These are phyloP conservation scores for Arthroderma sp. DNA, from an alignment of 2,329 filamentous ascomycete species.

Conservation along the genomic window DNA sequence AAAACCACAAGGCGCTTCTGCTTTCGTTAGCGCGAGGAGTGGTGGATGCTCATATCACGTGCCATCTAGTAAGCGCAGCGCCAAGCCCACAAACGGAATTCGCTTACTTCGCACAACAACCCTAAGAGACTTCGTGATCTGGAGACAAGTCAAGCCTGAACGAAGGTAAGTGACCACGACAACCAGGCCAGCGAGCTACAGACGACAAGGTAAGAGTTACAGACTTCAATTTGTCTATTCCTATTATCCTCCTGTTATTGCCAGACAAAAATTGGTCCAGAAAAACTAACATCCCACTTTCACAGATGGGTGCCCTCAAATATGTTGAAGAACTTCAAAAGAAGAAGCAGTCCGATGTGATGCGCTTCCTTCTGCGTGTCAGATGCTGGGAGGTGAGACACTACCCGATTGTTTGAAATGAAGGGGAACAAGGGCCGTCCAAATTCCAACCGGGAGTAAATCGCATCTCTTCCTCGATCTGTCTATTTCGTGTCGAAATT, in stretches of 20 bases:
- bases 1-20: no score
- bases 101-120: conserved; percentile 19
- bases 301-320: conserved; percentile 97
- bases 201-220: conserved; percentile 31
- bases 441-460: conserved; percentile 19
- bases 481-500: conserved; percentile 8
- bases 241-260: not conserved
- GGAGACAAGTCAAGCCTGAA: conserved; percentile 13
- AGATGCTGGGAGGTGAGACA: conserved; percentile 91
- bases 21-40: no score
- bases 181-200: conserved; percentile 30
- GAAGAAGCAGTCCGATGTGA: conserved; percentile 99
- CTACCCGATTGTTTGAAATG: conserved; percentile 1
- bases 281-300: conserved; percentile 3
- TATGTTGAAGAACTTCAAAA: conserved; percentile 99
- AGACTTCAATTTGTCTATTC: not conserved
- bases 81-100: conserved; percentile 13
- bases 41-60: not conserved
- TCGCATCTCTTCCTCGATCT: conserved; percentile 2
- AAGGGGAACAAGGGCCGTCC: conserved; percentile 7
- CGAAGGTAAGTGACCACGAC: conserved; percentile 30
- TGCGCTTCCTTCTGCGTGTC: conserved; percentile 98
- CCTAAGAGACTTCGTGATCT: no score
- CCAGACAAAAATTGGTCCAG: not conserved
- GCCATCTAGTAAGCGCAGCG: conserved; percentile 14